Evolutionary conservation across 768 basidiomycete genomes (phyloP).

Genomic region (Tulasnella sp.): DNA sequence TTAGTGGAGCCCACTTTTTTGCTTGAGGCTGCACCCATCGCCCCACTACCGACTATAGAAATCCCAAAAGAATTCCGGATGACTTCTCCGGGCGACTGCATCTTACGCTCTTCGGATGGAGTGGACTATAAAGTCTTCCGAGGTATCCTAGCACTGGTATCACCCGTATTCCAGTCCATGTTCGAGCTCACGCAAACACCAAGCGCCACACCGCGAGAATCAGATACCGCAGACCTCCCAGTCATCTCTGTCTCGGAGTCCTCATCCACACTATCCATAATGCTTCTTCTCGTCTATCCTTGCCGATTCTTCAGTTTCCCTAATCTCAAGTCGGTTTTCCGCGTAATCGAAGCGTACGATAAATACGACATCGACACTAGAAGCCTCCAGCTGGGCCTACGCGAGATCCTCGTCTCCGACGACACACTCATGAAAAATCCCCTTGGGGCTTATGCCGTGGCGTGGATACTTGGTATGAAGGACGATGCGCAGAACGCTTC

Average conservation of each 20-base stretch:
- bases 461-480: background rate
- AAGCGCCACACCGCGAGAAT: background rate
- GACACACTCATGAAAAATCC: background rate
- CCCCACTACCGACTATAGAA: too few relatives aligned
- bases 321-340: background rate
- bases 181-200: background rate
- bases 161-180: conserved; percentile 35
- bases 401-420: background rate
- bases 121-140: conserved; percentile 46
- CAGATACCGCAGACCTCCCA: too few relatives aligned
- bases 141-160: conserved; percentile 44
- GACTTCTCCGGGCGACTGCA: conserved; percentile 31
- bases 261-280: too few relatives aligned
- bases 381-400: background rate
- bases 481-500: background rate
- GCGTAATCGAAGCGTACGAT: background rate
- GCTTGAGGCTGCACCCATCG: too few relatives aligned
- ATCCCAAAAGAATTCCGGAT: background rate
- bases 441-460: background rate
- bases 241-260: too few relatives aligned
- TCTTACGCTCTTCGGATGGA: conserved; percentile 44
- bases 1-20: too few relatives aligned
- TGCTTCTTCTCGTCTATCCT: too few relatives aligned
- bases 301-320: too few relatives aligned
- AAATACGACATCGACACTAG: background rate